Evolutionary conservation across 2,329 filamentous ascomycete genomes (phyloP).

Genomic region (Trichophyton mentagrophytes): DNA sequence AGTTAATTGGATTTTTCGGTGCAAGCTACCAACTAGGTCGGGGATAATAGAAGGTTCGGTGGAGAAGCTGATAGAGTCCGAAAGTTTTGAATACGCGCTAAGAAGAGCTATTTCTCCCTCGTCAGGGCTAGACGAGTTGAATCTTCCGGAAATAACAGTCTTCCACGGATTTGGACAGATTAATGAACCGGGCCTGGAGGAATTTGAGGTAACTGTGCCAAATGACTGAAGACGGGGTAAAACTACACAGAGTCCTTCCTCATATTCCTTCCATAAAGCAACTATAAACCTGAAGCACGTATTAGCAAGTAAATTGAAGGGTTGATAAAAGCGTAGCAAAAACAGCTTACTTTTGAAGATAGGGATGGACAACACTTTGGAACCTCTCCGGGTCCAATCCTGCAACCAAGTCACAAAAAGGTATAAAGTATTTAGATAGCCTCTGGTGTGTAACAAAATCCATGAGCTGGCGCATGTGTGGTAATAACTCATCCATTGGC

Average conservation of each 20-base stretch:
- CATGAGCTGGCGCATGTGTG: slow-evolving; percentile 53
- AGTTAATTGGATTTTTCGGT: slow-evolving; percentile 53
- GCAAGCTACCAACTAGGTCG: slow-evolving; percentile 52
- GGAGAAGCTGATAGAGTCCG: slow-evolving; percentile 46
- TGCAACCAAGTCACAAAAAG: slow-evolving; percentile 72
- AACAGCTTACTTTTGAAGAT: slow-evolving; percentile 57
- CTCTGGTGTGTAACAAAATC: slow-evolving; percentile 52
- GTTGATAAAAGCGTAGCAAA: neutral
- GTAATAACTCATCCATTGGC: slow-evolving; percentile 65
- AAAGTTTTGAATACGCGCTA: slow-evolving; percentile 51
- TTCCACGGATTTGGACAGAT: slow-evolving; percentile 46
- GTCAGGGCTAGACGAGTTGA: slow-evolving; percentile 37
- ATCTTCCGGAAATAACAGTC: slow-evolving; percentile 56
- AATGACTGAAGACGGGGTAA: slow-evolving; percentile 47
- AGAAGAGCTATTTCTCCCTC: slow-evolving; percentile 55
- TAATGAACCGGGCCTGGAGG: slow-evolving; percentile 28
- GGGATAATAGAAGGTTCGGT: slow-evolving; percentile 52
- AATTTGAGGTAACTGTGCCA: slow-evolving; percentile 40
- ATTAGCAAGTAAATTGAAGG: slow-evolving; percentile 16
- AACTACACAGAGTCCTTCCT: slow-evolving; percentile 56
- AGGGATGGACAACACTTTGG: slow-evolving; percentile 60
- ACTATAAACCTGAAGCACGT: slow-evolving; percentile 51
- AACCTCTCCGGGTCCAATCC: slow-evolving; percentile 64
- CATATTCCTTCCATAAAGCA: slow-evolving; percentile 56
- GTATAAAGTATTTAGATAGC: slow-evolving; percentile 61